These are phyloP conservation scores for Microsporum ferrugineum DNA, from an alignment of 2,329 filamentous ascomycete genomes.

Conservation along the genomic window DNA sequence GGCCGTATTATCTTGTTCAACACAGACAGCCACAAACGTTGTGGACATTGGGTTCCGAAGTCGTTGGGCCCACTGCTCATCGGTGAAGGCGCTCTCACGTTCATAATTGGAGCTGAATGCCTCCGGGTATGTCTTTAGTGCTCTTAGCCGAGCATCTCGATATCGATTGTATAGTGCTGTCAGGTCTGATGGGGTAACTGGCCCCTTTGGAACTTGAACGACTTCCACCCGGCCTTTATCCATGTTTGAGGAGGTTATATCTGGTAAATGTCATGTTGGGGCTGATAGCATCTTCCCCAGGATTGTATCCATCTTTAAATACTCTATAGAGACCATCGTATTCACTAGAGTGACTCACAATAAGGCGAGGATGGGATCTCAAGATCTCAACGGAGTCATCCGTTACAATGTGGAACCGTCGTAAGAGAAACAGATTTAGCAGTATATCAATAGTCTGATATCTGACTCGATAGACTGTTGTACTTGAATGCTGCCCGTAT, in stretches of 20 bases:
- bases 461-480: background rate
- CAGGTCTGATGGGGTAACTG: slow-evolving; percentile 7
- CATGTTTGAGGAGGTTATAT: background rate
- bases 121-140: slow-evolving; percentile 20
- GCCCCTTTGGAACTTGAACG: slow-evolving; percentile 8
- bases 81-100: slow-evolving; percentile 18
- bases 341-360: background rate
- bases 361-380: background rate
- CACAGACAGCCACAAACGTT: slow-evolving; percentile 19
- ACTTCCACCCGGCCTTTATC: background rate
- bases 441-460: background rate
- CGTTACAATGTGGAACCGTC: background rate
- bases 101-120: slow-evolving; percentile 24
- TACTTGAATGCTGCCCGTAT: too few species aligned
- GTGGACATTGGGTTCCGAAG: slow-evolving; percentile 19
- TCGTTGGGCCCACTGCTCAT: slow-evolving; percentile 20
- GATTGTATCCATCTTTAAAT: background rate
- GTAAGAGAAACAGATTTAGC: background rate
- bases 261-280: background rate
- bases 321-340: background rate
- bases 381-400: background rate
- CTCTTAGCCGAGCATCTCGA: slow-evolving; percentile 19
- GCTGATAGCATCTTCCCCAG: background rate
- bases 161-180: slow-evolving; percentile 11
- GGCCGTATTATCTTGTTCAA: background rate